These are phyloP conservation scores for Raphanus raphanistrum DNA, from an alignment of 345 rosid genomes.

Conservation along the genomic window DNA sequence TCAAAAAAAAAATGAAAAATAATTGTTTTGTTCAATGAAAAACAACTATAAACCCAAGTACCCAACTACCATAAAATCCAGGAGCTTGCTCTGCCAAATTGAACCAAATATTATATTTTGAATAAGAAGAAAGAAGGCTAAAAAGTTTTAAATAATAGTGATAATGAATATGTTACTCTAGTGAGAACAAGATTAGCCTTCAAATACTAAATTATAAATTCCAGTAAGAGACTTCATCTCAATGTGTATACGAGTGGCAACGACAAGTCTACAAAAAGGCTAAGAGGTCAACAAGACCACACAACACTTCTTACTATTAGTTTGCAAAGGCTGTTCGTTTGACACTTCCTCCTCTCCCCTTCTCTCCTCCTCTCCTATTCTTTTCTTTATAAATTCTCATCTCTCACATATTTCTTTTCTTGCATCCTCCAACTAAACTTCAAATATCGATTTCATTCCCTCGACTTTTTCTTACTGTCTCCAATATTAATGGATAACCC, in stretches of 20 bases:
- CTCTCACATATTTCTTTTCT: constrained; percentile 7
- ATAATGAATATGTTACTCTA: not conserved
- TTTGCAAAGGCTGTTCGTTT: constrained; percentile 37
- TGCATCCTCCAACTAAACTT: constrained; percentile 11
- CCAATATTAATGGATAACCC: constrained; percentile 31
- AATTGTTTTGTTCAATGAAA: not conserved
- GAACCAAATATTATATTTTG: not conserved
- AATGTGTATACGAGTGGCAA: constrained; percentile 30
- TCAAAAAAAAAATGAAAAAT: no score
- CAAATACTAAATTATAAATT: not conserved
- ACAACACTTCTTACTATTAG: constrained; percentile 33
- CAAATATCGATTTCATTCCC: not conserved
- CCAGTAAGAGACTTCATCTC: constrained; percentile 22
- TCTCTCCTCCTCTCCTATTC: not conserved
- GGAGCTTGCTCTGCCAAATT: constrained; percentile 2
- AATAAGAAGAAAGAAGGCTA: not conserved
- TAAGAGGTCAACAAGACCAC: constrained; percentile 41
- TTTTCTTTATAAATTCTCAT: constrained; percentile 25
- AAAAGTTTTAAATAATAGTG: not conserved
- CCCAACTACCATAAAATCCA: not conserved
- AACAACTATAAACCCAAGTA: not conserved
- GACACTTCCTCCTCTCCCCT: constrained; percentile 17
- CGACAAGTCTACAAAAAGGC: constrained; percentile 39
- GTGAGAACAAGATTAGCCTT: constrained; percentile 11
- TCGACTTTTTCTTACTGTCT: not conserved